Base-by-base conservation (phyloP, 2,329 filamentous ascomycete species). In the Sarocladium oryzae region DNA sequence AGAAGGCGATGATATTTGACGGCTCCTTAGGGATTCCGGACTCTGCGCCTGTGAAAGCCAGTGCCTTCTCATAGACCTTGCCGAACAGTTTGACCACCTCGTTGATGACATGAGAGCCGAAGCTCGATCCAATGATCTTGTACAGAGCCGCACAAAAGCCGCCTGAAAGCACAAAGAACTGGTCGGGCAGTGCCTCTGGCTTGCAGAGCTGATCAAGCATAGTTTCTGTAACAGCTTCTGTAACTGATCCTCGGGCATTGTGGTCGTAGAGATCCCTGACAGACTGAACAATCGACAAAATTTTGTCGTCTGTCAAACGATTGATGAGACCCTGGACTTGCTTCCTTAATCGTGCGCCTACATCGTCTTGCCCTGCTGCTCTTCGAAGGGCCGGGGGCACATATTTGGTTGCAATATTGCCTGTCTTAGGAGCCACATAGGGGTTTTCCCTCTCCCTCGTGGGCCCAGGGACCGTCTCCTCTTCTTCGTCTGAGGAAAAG, bases 251-350 rank as follows among this genome's bases (percentile, higher is more conserved):
- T n/a, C 93, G 83, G 1, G 93, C 85, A 58, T 95, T 83, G 37
- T 85, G 83, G 51, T 85, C 80, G 64, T 97, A 99, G 1, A 97
- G 72, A 54, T 85, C 82, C 62, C 95, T 89, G 28, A 96, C 77
- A 16, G 95, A 87, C 38, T 80, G 79, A 3, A 96, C 72, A 50
- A 97, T 95, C 2, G 88, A 86, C 5, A 95, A 68, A 56, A 99
- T 75, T 59, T 93, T 97, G 33, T 89, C 84, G 63, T 97, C 92
- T 0, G 93, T 96, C 28, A 99, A 76, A 63, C 92, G 86, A 67
- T 99, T 99, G 63, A 99, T 78, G 16, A 93, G 77, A 62, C 93
- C 92, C 64, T 97, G 90, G 0, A 89, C 76, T 61, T 95, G 89
- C 55, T 89, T 82, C 53, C 84, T 83, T 48, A 99, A 72, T 35